Percentiles rank a stretch among this genome's conserved stretches.
Conservation (phyloP, 768 basidiomycete genomes). For the Mycena albidolilacea region DNA sequence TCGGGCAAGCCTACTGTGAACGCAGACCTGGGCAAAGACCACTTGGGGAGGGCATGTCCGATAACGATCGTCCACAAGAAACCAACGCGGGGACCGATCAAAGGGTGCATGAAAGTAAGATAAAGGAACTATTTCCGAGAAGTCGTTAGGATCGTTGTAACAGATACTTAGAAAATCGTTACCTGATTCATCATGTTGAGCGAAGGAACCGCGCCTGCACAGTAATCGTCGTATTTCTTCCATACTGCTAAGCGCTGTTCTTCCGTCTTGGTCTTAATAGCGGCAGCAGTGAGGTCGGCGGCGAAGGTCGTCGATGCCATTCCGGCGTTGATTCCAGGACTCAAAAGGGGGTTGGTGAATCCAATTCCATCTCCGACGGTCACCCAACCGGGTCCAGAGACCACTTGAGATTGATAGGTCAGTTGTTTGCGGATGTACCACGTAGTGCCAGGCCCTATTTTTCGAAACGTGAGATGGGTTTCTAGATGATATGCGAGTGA, state of each 20-base stretch:
- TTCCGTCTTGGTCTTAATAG: slow-evolving; percentile 20
- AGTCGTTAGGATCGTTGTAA: neutral
- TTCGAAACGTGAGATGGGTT: neutral
- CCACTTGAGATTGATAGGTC: slow-evolving; percentile 31
- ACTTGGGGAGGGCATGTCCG: slow-evolving; percentile 33
- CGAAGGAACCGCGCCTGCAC: slow-evolving; percentile 14
- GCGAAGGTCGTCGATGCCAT: slow-evolving; percentile 30
- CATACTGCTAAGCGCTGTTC: slow-evolving; percentile 17
- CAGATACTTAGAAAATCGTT: neutral
- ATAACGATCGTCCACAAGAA: slow-evolving; percentile 37
- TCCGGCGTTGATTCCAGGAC: slow-evolving; percentile 37
- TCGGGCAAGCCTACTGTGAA: slow-evolving; percentile 32
- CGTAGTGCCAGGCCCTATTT: slow-evolving; percentile 30
- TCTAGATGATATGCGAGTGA: neutral
- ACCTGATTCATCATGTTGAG: slow-evolving; percentile 14
- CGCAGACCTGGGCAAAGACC: slow-evolving; percentile 27
- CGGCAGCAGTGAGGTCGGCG: slow-evolving; percentile 26
- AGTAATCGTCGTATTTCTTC: slow-evolving; percentile 26
- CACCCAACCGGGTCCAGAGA: slow-evolving; percentile 35
- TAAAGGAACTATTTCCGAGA: slow-evolving; percentile 33
- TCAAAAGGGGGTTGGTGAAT: slow-evolving; percentile 38
- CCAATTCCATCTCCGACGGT: slow-evolving; percentile 30
- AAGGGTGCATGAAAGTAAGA: slow-evolving; percentile 38
- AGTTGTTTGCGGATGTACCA: slow-evolving; percentile 37
- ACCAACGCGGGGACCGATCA: slow-evolving; percentile 34